Evolutionary conservation across 2,329 filamentous ascomycete genomes (phyloP).

Genomic region (Tolypocladium ovalisporum): DNA sequence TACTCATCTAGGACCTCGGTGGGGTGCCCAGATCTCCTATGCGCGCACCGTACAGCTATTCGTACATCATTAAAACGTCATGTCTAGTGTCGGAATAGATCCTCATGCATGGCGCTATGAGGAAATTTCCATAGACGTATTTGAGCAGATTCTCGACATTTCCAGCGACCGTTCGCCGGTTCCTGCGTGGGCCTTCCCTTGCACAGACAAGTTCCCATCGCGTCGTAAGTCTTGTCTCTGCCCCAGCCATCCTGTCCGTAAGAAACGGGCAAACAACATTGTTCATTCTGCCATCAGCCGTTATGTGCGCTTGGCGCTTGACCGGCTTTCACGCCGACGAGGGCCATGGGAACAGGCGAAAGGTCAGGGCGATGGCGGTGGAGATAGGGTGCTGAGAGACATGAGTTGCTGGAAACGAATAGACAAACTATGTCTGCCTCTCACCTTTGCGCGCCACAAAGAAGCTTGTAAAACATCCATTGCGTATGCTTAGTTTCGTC

Average conservation of each 20-base stretch:
- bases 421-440: slow-evolving; percentile 1
- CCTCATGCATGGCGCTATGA: not conserved
- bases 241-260: not conserved
- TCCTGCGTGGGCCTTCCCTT: too few species aligned
- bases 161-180: not conserved
- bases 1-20: not conserved
- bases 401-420: slow-evolving; percentile 1
- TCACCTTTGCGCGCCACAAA: not conserved
- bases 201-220: not conserved
- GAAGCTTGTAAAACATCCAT: not conserved
- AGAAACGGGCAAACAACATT: not conserved
- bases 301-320: not conserved
- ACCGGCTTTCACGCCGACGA: not conserved
- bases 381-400: not conserved
- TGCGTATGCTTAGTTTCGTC: not conserved
- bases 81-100: not conserved
- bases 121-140: not conserved
- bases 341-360: not conserved
- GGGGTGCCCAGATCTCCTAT: too few species aligned
- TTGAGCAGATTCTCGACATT: not conserved
- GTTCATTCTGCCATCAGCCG: not conserved
- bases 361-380: not conserved
- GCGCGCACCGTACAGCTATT: not conserved
- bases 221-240: not conserved
- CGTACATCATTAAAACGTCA: not conserved